A percentile compares a stretch with the other conserved stretches of the same genome.
These are phyloP conservation scores for Sungouiella thailandica DNA, from an alignment of 805 yeast genomes.

Conservation along the genomic window DNA sequence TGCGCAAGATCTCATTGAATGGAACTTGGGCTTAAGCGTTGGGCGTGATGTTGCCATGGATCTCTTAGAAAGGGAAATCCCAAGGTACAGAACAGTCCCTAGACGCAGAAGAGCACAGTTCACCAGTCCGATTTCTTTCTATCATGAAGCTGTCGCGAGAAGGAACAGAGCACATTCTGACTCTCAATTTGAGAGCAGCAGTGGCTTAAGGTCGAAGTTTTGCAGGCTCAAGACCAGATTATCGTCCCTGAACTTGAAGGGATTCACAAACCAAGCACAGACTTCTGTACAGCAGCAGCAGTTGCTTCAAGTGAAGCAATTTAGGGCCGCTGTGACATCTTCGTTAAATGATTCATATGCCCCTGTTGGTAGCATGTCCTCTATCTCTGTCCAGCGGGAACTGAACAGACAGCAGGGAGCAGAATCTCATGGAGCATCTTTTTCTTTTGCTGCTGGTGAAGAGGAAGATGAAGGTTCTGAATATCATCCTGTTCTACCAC, in stretches of 20 bases:
- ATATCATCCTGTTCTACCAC: neutral
- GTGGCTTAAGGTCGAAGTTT: conserved; percentile 5
- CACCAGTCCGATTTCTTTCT: conserved; percentile 5
- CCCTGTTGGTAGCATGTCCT: neutral
- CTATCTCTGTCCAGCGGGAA: neutral
- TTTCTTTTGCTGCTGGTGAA: conserved; percentile 4
- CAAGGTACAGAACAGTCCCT: conserved; percentile 77
- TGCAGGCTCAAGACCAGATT: conserved; percentile 7
- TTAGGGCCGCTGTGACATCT: neutral
- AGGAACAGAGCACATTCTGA: conserved; percentile 11
- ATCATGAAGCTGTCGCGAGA: conserved; percentile 6
- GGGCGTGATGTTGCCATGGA: conserved; percentile 83
- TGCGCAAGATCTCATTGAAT: conserved; percentile 64
- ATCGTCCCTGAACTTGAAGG: conserved; percentile 1
- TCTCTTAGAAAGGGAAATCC: conserved; percentile 62
- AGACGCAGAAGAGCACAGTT: conserved; percentile 54
- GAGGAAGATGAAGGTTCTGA: conserved; percentile 5
- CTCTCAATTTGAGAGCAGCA: conserved; percentile 6
- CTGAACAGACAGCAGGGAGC: neutral
- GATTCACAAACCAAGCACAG: conserved; percentile 11
- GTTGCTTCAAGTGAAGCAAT: neutral
- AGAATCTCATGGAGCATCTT: conserved; percentile 2
- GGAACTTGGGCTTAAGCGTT: conserved; percentile 68
- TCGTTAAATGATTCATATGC: neutral
- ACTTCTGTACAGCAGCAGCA: conserved; percentile 1